phyloP scores from a whole-genome alignment of 78 protist species.

The Bigelowiella natans region DNA sequence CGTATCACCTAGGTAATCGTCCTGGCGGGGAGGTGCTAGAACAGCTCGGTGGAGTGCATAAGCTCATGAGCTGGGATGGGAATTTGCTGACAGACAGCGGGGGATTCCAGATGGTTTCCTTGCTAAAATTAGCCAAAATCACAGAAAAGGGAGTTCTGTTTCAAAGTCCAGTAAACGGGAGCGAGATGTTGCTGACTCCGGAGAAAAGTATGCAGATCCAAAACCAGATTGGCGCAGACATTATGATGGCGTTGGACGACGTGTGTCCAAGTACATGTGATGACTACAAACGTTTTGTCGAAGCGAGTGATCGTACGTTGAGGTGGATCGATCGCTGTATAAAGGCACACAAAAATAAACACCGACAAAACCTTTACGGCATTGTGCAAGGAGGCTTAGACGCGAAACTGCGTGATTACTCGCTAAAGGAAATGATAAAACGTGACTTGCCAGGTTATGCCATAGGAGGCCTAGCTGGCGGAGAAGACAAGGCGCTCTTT shows the following conservation, averaged over 20 bases:
- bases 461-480: not conserved
- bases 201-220: constrained; percentile 77
- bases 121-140: constrained; percentile 65
- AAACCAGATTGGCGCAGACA: constrained; percentile 80
- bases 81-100: constrained; percentile 72
- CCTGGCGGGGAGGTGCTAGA: constrained; percentile 48
- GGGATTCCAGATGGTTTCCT: constrained; percentile 85
- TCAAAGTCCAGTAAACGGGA: constrained; percentile 79
- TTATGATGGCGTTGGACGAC: constrained; percentile 80
- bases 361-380: constrained; percentile 40
- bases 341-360: not conserved
- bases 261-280: not conserved
- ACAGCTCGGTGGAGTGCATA: constrained; percentile 59
- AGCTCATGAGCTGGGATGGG: constrained; percentile 62
- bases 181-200: constrained; percentile 79
- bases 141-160: constrained; percentile 88
- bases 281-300: not conserved
- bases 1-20: constrained; percentile 75
- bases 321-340: constrained; percentile 88
- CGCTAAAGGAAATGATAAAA: constrained; percentile 50
- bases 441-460: constrained; percentile 65
- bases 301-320: constrained; percentile 10
- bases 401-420: not conserved
- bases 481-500: not conserved
- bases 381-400: constrained; percentile 75